These are phyloP conservation scores for Fusarium coffeatum DNA, from an alignment of 2,329 filamentous ascomycete genomes.

Conservation along the genomic window DNA sequence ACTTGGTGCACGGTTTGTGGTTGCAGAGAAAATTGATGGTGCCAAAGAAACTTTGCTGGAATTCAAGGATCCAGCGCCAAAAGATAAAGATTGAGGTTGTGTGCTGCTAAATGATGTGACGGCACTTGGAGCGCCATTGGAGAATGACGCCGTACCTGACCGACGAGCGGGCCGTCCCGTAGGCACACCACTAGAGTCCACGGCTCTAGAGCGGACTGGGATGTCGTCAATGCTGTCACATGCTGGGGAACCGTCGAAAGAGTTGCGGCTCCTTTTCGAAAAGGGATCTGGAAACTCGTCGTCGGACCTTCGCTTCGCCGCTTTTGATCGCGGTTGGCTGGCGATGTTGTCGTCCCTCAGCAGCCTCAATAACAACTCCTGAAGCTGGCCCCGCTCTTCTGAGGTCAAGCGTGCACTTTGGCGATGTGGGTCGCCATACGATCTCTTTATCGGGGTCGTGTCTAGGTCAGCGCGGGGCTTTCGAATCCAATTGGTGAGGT, in stretches of 20 bases:
- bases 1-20: conserved; percentile 37
- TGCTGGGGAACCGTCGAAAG: conserved; percentile 6
- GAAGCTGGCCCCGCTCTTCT: conserved; percentile 44
- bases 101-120: conserved; percentile 24
- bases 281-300: conserved; percentile 34
- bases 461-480: conserved; percentile 39
- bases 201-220: conserved; percentile 38
- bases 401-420: conserved; percentile 26
- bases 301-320: conserved; percentile 40
- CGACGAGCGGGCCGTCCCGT: conserved; percentile 31
- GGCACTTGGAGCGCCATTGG: conserved; percentile 15
- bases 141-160: conserved; percentile 23
- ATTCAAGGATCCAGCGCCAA: conserved; percentile 43
- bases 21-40: conserved; percentile 51
- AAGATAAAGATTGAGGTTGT: conserved; percentile 25
- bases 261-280: conserved; percentile 36
- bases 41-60: conserved; percentile 50
- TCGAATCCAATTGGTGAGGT: conserved; percentile 36
- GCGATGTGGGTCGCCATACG: conserved; percentile 38
- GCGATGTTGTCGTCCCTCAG: conserved; percentile 29
- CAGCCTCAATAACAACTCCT: conserved; percentile 39
- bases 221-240: conserved; percentile 36
- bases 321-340: conserved; percentile 15
- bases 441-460: conserved; percentile 27
- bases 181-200: not conserved